A percentile compares a stretch with the other conserved stretches of the same genome.
These are phyloP conservation scores for Boechera retrofracta DNA, from an alignment of 345 rosid species.

Conservation along the genomic window DNA sequence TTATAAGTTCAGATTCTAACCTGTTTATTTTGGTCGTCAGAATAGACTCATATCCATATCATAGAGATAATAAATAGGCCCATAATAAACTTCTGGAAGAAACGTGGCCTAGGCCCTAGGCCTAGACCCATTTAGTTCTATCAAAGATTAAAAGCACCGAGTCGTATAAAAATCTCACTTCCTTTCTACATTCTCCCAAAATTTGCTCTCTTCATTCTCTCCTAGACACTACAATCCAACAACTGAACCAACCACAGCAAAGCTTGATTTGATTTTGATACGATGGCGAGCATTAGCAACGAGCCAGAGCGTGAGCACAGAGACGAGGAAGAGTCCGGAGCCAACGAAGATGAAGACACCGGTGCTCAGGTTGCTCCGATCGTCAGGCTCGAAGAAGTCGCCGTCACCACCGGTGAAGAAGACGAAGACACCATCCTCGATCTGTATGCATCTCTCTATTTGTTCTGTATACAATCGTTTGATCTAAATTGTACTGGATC, in stretches of 20 bases:
- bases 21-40: no score
- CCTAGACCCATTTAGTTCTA: background rate
- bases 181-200: background rate
- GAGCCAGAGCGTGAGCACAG: slow-evolving; percentile 61
- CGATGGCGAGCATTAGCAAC: slow-evolving; percentile 62
- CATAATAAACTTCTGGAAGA: background rate
- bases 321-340: slow-evolving; percentile 70
- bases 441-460: slow-evolving; percentile 52
- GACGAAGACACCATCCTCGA: slow-evolving; percentile 79
- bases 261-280: slow-evolving; percentile 33
- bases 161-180: slow-evolving; percentile 7
- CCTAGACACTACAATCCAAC: background rate
- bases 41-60: no score
- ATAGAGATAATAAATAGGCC: background rate
- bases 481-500: slow-evolving; percentile 29
- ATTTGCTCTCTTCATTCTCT: slow-evolving; percentile 22
- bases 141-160: background rate
- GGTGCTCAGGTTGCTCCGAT: slow-evolving; percentile 92
- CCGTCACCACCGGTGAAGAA: slow-evolving; percentile 87
- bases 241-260: slow-evolving; percentile 10
- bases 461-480: background rate
- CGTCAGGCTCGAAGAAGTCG: slow-evolving; percentile 79
- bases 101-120: background rate
- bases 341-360: slow-evolving; percentile 91
- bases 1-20: no score